These are phyloP conservation scores for Gastroboletus turbinatus DNA, from an alignment of 1,284 basidiomycete genomes.

Conservation along the genomic window DNA sequence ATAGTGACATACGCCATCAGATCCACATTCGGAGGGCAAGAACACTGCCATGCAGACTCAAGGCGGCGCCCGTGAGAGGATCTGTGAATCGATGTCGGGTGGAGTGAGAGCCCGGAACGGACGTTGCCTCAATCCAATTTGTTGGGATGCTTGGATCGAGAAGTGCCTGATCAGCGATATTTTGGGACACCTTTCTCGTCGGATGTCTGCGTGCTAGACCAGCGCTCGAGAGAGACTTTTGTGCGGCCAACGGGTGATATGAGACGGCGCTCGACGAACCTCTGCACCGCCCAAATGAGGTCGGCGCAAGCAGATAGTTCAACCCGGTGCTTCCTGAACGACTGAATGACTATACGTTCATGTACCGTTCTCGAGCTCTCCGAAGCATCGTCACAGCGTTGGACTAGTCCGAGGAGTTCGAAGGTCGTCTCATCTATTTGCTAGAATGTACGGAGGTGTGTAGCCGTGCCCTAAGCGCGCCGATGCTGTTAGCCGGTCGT, in stretches of 20 bases:
- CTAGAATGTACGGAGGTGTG: not conserved
- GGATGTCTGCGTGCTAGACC: not conserved
- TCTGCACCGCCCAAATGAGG: not conserved
- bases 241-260: not conserved
- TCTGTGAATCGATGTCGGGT: conserved; percentile 16
- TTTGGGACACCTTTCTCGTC: conserved; percentile 16
- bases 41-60: conserved; percentile 1
- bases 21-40: not conserved
- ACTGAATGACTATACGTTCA: not conserved
- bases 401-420: conserved; percentile 24
- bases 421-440: not conserved
- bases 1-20: conserved; percentile 6
- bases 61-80: conserved; percentile 27
- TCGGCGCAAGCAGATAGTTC: not conserved
- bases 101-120: not conserved
- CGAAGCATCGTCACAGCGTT: conserved; percentile 1
- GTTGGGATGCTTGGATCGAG: conserved; percentile 6
- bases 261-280: not conserved
- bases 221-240: not conserved
- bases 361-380: not conserved
- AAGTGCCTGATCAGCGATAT: conserved; percentile 26
- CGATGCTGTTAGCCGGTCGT: not conserved
- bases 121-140: conserved; percentile 1
- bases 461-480: not conserved
- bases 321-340: not conserved